Evolutionary conservation across 176 grass and related monocot species (phyloP), one percentile per base, ranked within the genome.

Genomic region (Raddia guianensis): DNA sequence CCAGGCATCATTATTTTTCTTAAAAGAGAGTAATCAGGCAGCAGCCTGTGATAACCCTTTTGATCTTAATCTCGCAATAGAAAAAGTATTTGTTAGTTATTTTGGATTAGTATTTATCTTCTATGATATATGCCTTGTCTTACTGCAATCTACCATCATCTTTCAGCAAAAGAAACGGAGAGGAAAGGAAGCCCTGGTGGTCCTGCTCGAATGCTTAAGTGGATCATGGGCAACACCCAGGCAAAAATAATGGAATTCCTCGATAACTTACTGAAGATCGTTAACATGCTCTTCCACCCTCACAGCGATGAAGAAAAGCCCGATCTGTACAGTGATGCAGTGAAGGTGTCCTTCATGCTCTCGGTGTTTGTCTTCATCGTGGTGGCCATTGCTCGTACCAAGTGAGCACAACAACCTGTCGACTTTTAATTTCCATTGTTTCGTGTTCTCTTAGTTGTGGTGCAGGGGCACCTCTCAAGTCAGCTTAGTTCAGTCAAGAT

Each of bases 361-460:
- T 88, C 94, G 12, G 80, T 94, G 69, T 91, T 97, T 44, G 62
- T 97, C 72, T 91, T 97, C 43, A 87, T 94, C 47, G 79, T 97
- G 66, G 89, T 97, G 76, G 80, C 87, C 82, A 68, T 94, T 82
- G 84, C 92, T 86, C 92, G 92, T 76, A 73, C 83, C 69, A 75
- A 87, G 66, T 89, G 78, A 82, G 84, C 89, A 95, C 81, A 80
- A 92, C 64, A 87, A 98, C 80, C 86, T 50, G 92, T 73, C 86
- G 92, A 98, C 83, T 77, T 89, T 89, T 85, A 75, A 86, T 87
- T 89, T 76, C 60, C 75, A 48, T 69, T 68, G 27, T 84, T 84
- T 49, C 15, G 13, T 86, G 65, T 16, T 49, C 66, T 76, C 54
- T 76, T 49, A 80, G 81, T 63, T 85, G 48, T 82, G 54, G 76